Conservation (phyloP, 2,329 filamentous ascomycete genomes). For the Anthostomella pinea region DNA sequence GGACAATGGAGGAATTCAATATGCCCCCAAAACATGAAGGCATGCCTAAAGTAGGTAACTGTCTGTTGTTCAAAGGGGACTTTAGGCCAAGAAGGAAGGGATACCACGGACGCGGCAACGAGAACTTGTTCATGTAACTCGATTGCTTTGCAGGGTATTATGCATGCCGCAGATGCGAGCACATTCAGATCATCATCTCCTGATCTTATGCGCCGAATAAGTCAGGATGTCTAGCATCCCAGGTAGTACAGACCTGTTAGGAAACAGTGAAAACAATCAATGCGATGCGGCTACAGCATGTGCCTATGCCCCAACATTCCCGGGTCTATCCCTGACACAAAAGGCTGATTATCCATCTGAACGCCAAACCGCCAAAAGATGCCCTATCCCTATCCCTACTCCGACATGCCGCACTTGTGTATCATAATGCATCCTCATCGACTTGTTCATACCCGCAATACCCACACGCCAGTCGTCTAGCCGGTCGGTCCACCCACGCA, state of each 20-base stretch:
- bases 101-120: constrained; percentile 6
- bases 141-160: constrained; percentile 23
- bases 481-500: background rate
- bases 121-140: constrained; percentile 20
- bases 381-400: constrained; percentile 11
- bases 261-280: constrained; percentile 4
- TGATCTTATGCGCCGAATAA: too few relatives aligned
- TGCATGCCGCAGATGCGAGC: constrained; percentile 17
- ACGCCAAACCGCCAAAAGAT: constrained; percentile 24
- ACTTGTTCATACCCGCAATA: constrained; percentile 5
- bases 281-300: constrained; percentile 8
- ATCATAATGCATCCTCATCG: constrained; percentile 4
- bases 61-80: constrained; percentile 6
- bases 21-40: background rate
- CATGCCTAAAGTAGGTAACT: constrained; percentile 4
- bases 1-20: constrained; percentile 3
- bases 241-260: constrained; percentile 13
- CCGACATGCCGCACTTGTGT: constrained; percentile 9
- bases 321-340: constrained; percentile 20
- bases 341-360: constrained; percentile 19
- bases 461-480: constrained; percentile 12
- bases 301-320: constrained; percentile 21
- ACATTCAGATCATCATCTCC: constrained; percentile 15
- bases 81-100: constrained; percentile 5
- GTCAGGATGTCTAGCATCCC: too few relatives aligned